phyloP scores from a whole-genome alignment of 352 stramenopile genomes.

The Pythium brachiatum region DNA sequence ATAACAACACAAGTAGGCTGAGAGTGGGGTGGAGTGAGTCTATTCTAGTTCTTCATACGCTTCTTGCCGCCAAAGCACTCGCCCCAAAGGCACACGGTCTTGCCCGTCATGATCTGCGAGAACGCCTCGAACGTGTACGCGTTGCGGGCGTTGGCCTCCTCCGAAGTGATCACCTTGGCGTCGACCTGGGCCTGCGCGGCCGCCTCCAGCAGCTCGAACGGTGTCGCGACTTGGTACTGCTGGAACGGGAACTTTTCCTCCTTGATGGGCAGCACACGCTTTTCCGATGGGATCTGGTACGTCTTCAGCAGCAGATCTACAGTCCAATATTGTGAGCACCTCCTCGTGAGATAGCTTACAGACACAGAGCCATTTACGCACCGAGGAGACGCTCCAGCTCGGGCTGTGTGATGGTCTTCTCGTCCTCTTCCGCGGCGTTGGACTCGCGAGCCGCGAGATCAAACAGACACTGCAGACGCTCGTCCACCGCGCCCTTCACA shows the following conservation, averaged over 20 bases:
- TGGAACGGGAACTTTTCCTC: constrained; percentile 81
- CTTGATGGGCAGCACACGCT: constrained; percentile 62
- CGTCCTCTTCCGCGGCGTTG: constrained; percentile 26
- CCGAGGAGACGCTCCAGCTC: constrained; percentile 61
- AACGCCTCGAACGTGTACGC: constrained; percentile 79
- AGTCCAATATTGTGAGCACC: not conserved
- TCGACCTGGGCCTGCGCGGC: constrained; percentile 42
- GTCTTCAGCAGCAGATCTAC: constrained; percentile 65
- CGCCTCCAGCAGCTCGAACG: constrained; percentile 34
- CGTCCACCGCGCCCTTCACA: constrained; percentile 67
- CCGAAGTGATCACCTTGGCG: constrained; percentile 51
- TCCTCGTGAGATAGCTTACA: not conserved
- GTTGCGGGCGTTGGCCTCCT: constrained; percentile 45
- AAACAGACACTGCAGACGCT: constrained; percentile 71
- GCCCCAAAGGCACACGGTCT: constrained; percentile 80
- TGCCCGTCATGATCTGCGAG: constrained; percentile 72
- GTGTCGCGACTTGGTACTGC: constrained; percentile 53
- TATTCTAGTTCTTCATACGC: constrained; percentile 73
- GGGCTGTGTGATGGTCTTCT: constrained; percentile 50
- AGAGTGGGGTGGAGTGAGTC: not conserved
- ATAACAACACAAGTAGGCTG: not conserved
- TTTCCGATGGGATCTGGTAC: constrained; percentile 84
- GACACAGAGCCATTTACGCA: constrained; percentile 5
- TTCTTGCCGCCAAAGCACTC: constrained; percentile 85
- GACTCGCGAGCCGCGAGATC: constrained; percentile 52